Conservation (phyloP, 2,329 filamentous ascomycete genomes). For the Fusarium foetens region DNA sequence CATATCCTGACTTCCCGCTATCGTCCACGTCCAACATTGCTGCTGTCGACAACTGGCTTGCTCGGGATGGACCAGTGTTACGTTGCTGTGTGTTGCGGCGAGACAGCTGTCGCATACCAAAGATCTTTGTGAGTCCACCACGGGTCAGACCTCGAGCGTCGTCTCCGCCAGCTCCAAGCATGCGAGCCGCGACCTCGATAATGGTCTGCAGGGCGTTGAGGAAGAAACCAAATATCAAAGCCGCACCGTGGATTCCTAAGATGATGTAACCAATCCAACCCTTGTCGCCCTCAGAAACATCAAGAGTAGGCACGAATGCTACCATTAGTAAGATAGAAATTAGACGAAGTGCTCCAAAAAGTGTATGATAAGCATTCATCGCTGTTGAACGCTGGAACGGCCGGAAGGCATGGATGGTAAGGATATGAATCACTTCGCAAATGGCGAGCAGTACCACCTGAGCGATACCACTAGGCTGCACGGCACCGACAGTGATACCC, state of each 20-base stretch:
- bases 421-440: constrained; percentile 89
- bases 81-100: constrained; percentile 74
- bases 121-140: constrained; percentile 88
- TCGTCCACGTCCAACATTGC: constrained; percentile 80
- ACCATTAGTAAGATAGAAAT: constrained; percentile 80
- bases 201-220: constrained; percentile 91
- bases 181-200: constrained; percentile 84
- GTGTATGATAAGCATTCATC: constrained; percentile 95
- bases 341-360: constrained; percentile 82
- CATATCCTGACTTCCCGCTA: constrained; percentile 70
- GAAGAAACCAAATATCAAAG: constrained; percentile 91
- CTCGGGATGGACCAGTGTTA: constrained; percentile 69
- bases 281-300: constrained; percentile 80
- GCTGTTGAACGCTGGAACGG: constrained; percentile 92
- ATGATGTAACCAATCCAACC: constrained; percentile 97
- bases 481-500: constrained; percentile 89
- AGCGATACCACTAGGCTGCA: constrained; percentile 91
- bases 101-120: constrained; percentile 89
- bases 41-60: constrained; percentile 84
- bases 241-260: constrained; percentile 83
- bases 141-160: constrained; percentile 74
- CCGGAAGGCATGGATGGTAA: constrained; percentile 88
- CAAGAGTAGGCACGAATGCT: constrained; percentile 85
- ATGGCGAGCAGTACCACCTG: constrained; percentile 93
- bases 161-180: constrained; percentile 84